Evolutionary conservation across 1,284 basidiomycete genomes (phyloP).

Genomic region (Tranzscheliella williamsii): DNA sequence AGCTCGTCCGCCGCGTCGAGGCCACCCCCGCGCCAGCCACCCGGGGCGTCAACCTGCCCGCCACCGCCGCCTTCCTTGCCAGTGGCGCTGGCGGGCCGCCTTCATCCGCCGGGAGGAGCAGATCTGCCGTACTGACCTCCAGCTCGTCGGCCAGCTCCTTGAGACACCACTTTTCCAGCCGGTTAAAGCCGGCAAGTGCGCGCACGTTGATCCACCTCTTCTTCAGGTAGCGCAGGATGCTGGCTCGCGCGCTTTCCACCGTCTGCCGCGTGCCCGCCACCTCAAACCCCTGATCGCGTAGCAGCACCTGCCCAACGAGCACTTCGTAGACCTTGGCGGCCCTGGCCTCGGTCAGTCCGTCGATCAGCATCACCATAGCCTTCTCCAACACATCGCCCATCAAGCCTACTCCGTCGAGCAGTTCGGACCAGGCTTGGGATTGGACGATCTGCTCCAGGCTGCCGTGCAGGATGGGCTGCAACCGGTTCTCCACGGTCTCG

Average conservation of each 20-base stretch:
- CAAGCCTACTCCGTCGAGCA: conserved; percentile 49
- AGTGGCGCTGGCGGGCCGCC: background rate
- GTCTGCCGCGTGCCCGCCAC: conserved; percentile 10
- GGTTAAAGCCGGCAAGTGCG: conserved; percentile 77
- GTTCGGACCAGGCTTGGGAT: conserved; percentile 30
- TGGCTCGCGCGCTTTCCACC: conserved; percentile 42
- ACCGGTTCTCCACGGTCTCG: conserved; percentile 40
- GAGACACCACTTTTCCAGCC: conserved; percentile 79
- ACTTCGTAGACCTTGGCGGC: conserved; percentile 44
- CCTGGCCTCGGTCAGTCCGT: conserved; percentile 44
- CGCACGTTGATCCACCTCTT: conserved; percentile 73
- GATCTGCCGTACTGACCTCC: conserved; percentile 37
- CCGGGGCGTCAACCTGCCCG: conserved; percentile 4
- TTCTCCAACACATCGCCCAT: conserved; percentile 47
- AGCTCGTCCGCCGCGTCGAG: conserved; percentile 5
- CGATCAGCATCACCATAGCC: conserved; percentile 45
- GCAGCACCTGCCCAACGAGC: conserved; percentile 48
- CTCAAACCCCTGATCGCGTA: conserved; percentile 44
- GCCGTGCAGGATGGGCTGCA: conserved; percentile 29
- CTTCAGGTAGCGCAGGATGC: conserved; percentile 44
- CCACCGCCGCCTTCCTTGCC: conserved; percentile 5
- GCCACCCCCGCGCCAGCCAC: background rate
- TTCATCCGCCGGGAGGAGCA: conserved; percentile 32
- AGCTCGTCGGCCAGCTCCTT: conserved; percentile 72
- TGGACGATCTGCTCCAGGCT: conserved; percentile 41